Evolutionary conservation across 2,329 filamentous ascomycete genomes (phyloP).

Genomic region (Pseudopithomyces chartarum): DNA sequence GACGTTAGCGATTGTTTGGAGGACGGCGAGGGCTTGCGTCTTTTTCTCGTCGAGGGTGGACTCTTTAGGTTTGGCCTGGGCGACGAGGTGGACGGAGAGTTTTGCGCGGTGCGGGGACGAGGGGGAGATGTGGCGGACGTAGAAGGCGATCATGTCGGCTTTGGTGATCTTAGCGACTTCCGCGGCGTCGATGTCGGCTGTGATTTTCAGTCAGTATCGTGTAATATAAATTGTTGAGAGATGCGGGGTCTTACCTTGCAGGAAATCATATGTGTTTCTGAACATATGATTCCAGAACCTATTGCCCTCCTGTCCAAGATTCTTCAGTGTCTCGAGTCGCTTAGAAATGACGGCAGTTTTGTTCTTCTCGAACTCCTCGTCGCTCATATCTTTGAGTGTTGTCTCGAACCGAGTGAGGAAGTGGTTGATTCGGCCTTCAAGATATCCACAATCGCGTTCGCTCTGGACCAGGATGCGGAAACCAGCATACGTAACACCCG

Average conservation of each 20-base stretch:
- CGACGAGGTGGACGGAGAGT: slow-evolving; percentile 79
- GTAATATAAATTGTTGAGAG: background rate
- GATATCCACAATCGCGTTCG: slow-evolving; percentile 80
- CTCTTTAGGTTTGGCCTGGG: slow-evolving; percentile 62
- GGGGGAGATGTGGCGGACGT: slow-evolving; percentile 74
- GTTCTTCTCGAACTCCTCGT: slow-evolving; percentile 85
- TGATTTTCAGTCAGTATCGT: no score
- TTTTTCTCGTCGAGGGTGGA: slow-evolving; percentile 50
- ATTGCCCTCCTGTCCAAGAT: slow-evolving; percentile 80
- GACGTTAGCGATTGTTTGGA: slow-evolving; percentile 54
- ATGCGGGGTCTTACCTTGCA: slow-evolving; percentile 66
- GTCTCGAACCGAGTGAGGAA: slow-evolving; percentile 74
- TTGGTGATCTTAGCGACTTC: slow-evolving; percentile 77
- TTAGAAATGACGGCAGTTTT: slow-evolving; percentile 89
- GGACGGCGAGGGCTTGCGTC: slow-evolving; percentile 41
- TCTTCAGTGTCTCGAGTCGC: slow-evolving; percentile 89
- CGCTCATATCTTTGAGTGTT: slow-evolving; percentile 74
- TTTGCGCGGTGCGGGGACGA: slow-evolving; percentile 77
- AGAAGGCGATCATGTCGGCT: slow-evolving; percentile 80
- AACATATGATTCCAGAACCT: slow-evolving; percentile 86
- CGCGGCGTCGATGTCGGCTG: slow-evolving; percentile 77
- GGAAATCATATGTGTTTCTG: slow-evolving; percentile 87
- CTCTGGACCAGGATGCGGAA: slow-evolving; percentile 94
- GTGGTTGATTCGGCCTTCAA: slow-evolving; percentile 84
- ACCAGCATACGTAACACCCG: slow-evolving; percentile 74